These are phyloP conservation scores for Chenopodium suecicum DNA, from an alignment of 148 eudicot genomes.

Conservation along the genomic window DNA sequence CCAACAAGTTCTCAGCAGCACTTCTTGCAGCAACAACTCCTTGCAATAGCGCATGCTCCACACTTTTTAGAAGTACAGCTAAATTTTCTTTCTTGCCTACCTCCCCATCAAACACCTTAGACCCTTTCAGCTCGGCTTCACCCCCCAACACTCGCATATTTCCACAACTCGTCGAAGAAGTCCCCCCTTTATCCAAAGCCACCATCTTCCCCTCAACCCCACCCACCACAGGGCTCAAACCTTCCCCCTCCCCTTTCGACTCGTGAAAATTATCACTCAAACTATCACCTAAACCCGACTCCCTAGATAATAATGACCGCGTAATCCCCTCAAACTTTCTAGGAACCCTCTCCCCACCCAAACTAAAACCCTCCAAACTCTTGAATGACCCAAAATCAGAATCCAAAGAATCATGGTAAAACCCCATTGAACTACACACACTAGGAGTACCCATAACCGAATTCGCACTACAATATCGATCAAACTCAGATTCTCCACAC, in stretches of 20 bases:
- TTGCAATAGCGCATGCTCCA: slow-evolving; percentile 34
- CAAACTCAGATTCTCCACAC: slow-evolving; percentile 90
- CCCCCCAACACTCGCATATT: slow-evolving; percentile 10
- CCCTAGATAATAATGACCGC: slow-evolving; percentile 19
- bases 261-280: slow-evolving; percentile 10
- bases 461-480: slow-evolving; percentile 89
- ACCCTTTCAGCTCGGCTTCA: slow-evolving; percentile 20
- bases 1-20: slow-evolving; percentile 33
- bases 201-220: slow-evolving; percentile 7
- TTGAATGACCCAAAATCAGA: slow-evolving; percentile 66
- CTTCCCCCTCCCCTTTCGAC: slow-evolving; percentile 17
- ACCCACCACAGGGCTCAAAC: neutral
- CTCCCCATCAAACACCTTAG: slow-evolving; percentile 20
- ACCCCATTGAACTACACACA: slow-evolving; percentile 67
- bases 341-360: slow-evolving; percentile 43
- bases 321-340: slow-evolving; percentile 31
- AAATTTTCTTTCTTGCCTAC: slow-evolving; percentile 35
- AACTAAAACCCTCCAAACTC: slow-evolving; percentile 49
- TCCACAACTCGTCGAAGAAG: slow-evolving; percentile 17
- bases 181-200: slow-evolving; percentile 21
- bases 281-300: slow-evolving; percentile 6
- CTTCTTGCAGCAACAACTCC: slow-evolving; percentile 35
- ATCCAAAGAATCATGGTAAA: slow-evolving; percentile 60
- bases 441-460: slow-evolving; percentile 93
- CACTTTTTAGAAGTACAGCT: slow-evolving; percentile 32